Conservation (phyloP, 768 basidiomycete species). For the Rhodotorula sphaerocarpa region DNA sequence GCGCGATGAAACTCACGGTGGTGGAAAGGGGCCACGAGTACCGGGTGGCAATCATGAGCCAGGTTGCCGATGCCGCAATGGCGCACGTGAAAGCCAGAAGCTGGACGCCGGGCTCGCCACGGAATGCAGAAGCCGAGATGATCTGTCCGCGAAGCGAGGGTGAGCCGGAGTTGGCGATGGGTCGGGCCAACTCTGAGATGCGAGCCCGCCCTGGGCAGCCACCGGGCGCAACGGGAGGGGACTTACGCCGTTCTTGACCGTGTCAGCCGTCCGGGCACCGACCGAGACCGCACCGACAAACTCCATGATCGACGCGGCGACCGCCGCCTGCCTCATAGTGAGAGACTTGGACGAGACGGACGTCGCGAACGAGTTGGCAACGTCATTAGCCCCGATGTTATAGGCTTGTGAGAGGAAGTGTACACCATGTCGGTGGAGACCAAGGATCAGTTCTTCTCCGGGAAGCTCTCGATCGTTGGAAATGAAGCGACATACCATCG, state of each 20-base stretch:
- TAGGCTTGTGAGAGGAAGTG: constrained; percentile 44
- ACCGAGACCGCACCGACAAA: constrained; percentile 42
- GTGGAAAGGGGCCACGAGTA: constrained; percentile 46
- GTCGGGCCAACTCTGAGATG: too few species aligned
- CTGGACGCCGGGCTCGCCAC: constrained; percentile 45
- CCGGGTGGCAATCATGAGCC: constrained; percentile 45
- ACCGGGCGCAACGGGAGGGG: too few species aligned
- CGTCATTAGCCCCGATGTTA: constrained; percentile 39
- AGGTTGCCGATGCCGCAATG: constrained; percentile 40
- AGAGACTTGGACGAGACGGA: constrained; percentile 45
- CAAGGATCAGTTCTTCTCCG: too few species aligned
- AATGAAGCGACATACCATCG: too few species aligned
- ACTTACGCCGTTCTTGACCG: constrained; percentile 49
- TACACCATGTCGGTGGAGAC: too few species aligned
- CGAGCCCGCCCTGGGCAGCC: too few species aligned
- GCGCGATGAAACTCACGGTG: constrained; percentile 43
- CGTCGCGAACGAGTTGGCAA: constrained; percentile 45
- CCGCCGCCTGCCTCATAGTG: constrained; percentile 44
- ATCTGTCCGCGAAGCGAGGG: too few species aligned
- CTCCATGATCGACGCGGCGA: constrained; percentile 41
- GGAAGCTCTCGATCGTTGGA: too few species aligned
- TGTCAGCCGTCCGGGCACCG: constrained; percentile 43
- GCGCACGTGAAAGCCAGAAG: constrained; percentile 47
- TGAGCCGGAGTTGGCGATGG: too few species aligned
- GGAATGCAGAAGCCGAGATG: constrained; percentile 42